Evolutionary conservation across 768 basidiomycete species (phyloP).

Genomic region (Amanita molliuscula): DNA sequence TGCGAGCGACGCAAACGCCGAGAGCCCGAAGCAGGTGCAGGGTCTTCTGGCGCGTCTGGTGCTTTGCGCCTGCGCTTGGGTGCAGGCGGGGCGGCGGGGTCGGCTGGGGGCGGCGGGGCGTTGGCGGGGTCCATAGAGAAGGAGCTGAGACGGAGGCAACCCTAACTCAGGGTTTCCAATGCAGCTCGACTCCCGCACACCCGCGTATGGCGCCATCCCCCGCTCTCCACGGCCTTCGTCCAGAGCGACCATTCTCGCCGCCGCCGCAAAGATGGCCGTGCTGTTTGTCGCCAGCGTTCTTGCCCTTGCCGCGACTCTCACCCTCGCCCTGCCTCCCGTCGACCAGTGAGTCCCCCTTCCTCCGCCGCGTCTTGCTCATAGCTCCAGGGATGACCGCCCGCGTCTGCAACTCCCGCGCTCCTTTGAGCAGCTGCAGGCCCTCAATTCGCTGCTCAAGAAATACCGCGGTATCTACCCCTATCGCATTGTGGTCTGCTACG

Average conservation of each 20-base stretch:
- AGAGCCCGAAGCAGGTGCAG: slow-evolving; percentile 48
- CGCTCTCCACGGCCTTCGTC: slow-evolving; percentile 33
- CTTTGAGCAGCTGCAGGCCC: slow-evolving; percentile 75
- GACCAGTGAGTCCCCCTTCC: slow-evolving; percentile 47
- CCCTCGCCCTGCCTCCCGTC: slow-evolving; percentile 69
- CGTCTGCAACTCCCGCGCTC: slow-evolving; percentile 78
- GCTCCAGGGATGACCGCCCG: slow-evolving; percentile 59
- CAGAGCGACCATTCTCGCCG: slow-evolving; percentile 59
- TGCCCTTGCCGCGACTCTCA: slow-evolving; percentile 69
- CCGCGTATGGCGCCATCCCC: slow-evolving; percentile 44
- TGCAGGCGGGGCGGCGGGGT: slow-evolving; percentile 21
- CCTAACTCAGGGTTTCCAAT: slow-evolving; percentile 17
- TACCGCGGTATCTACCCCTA: slow-evolving; percentile 84
- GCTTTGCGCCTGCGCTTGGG: slow-evolving; percentile 48
- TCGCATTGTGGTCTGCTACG: slow-evolving; percentile 80
- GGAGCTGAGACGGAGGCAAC: slow-evolving; percentile 11
- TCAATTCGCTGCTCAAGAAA: slow-evolving; percentile 83
- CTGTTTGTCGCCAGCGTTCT: slow-evolving; percentile 65
- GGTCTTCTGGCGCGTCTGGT: slow-evolving; percentile 41
- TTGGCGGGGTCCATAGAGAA: slow-evolving; percentile 20
- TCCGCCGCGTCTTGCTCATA: slow-evolving; percentile 1
- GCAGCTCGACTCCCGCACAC: slow-evolving; percentile 34
- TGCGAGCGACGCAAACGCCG: slow-evolving; percentile 80
- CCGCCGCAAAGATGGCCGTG: slow-evolving; percentile 73
- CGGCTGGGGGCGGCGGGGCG: slow-evolving; percentile 10